Base-by-base conservation (phyloP, 2,329 filamentous ascomycete species). In the Cladophialophora bantiana region DNA sequence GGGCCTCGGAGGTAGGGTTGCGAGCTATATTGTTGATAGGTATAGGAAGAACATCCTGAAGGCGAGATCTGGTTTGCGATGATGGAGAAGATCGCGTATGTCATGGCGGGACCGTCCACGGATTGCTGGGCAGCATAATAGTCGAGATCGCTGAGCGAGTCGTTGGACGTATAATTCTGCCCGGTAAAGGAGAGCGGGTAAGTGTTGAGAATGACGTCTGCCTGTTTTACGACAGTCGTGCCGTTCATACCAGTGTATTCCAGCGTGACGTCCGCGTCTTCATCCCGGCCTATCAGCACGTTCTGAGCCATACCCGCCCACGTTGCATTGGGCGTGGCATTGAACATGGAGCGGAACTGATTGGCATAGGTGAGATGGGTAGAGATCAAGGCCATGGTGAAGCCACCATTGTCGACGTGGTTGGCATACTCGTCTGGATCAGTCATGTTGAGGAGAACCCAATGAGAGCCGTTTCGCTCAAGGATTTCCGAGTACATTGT, bases 351-450 rank as follows among this genome's bases (percentile, higher is more conserved):
- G 40, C 87, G 85, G 70, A 90, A 84, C 1, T 78, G 71, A 69
- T 89, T 90, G 2, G 86, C 87, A 62, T 85, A 81, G 3, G 80
- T 78, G 56, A 91, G 77, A 12, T 86, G 79, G 73, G 86, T 75
- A 71, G 83, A 77, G 59, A 89, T 87, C 36, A 89, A 77, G 0
- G 87, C 83, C 82, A 89, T 88, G 0, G 90, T 92, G 72, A 85
- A 92, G 1, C 86, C 89, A n/a, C 87, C 86, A 38, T 90, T 89
- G 71, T 90, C 84, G 60, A 89, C 80, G 62, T 85, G 80, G 71
- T 91, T 90, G 7, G 89, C 89, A 72, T 89, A 91, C 74, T 91
- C 89, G 69, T 89, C 87, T 1, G 90, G 90, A 76, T 93, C 90
- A 0, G 90, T 92, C 77, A 90, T 89, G 69, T 92, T 90, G 13